A percentile compares a stretch with the other conserved stretches of the same genome.
phyloP scores from a whole-genome alignment of 805 yeast species.

The Debaryomyces maramus region DNA sequence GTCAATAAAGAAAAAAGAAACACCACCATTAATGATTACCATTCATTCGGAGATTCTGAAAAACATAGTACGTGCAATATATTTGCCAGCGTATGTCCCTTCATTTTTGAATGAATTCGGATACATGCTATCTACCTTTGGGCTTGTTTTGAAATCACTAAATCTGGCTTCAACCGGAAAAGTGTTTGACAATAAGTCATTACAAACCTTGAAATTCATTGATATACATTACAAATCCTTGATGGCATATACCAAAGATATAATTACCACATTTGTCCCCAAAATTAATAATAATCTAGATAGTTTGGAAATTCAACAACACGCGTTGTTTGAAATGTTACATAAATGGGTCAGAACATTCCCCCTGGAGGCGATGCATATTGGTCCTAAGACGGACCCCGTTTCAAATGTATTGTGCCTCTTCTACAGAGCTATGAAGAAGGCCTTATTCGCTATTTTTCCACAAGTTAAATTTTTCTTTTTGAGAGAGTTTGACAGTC shows the following conservation, averaged over 20 bases:
- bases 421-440: slow-evolving; percentile 33
- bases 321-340: slow-evolving; percentile 33
- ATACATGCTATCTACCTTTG: slow-evolving; percentile 24
- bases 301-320: slow-evolving; percentile 32
- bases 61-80: slow-evolving; percentile 33
- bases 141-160: slow-evolving; percentile 11
- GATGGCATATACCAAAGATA: slow-evolving; percentile 20
- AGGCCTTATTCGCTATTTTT: slow-evolving; percentile 32
- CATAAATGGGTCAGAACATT: slow-evolving; percentile 35
- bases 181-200: slow-evolving; percentile 4
- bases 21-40: slow-evolving; percentile 23
- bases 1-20: slow-evolving; percentile 12
- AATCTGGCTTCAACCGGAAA: not conserved
- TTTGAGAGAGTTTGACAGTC: slow-evolving; percentile 41
- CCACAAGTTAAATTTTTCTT: slow-evolving; percentile 44
- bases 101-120: slow-evolving; percentile 30
- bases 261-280: slow-evolving; percentile 30
- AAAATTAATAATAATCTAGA: slow-evolving; percentile 19
- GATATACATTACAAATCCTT: slow-evolving; percentile 24
- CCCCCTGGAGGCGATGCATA: slow-evolving; percentile 29
- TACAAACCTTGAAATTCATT: slow-evolving; percentile 15
- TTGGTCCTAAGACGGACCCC: slow-evolving; percentile 25
- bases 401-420: slow-evolving; percentile 33
- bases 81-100: slow-evolving; percentile 37
- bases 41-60: slow-evolving; percentile 35